Base-by-base conservation (phyloP, 2,329 filamentous ascomycete genomes). In the Ophiostoma pallidulum region DNA sequence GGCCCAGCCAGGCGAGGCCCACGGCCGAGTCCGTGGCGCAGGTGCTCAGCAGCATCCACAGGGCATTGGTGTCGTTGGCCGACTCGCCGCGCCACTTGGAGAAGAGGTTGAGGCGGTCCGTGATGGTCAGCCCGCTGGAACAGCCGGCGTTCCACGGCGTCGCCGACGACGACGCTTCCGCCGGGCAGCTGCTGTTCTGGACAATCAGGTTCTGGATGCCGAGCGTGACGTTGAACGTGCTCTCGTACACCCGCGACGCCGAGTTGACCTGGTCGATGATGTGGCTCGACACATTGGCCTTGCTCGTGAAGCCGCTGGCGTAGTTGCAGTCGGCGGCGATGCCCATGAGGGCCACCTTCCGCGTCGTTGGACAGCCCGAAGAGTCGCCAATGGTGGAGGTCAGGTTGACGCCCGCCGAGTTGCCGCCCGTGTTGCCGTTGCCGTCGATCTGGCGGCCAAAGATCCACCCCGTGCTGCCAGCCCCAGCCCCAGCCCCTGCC, bases 301-400 rank as follows among this genome's bases (percentile, higher is more conserved):
- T 75, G 19, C 73, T 75, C 52, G 81, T 76, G 62, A 96, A 94
- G 4, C 73, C 72, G 2, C 70, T 71, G 33, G 82, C 88, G 62
- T 97, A 97, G 8, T 80, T 86, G 70, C 92, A 98, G 64, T 98
- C 92, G 0, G 89, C 92, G 8, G 89, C 92, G 32, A 97, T 80
- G 24, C 92, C 92, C 20, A 98, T 79, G 35, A 97, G 73, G 1
- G 92, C 92, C 16, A 98, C 88, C 64, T 86, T 94, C 56, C 89
- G 80, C n/a, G 88, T 91, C 1, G 75, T 82, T 6, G 91, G 91
- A 62, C 92, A 98, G 44, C 92, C 92, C n/a, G 68, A 62, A 0
- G 84, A 85, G 50, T 78, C 83, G 41, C 92, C 92, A 60, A 98
- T 94, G 22, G 79, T 87, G 29, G 70, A 75, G 29, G 76, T 72